Base-by-base conservation (phyloP, 1,139 yeast species). In the Nakaseomyces nivariensis region DNA sequence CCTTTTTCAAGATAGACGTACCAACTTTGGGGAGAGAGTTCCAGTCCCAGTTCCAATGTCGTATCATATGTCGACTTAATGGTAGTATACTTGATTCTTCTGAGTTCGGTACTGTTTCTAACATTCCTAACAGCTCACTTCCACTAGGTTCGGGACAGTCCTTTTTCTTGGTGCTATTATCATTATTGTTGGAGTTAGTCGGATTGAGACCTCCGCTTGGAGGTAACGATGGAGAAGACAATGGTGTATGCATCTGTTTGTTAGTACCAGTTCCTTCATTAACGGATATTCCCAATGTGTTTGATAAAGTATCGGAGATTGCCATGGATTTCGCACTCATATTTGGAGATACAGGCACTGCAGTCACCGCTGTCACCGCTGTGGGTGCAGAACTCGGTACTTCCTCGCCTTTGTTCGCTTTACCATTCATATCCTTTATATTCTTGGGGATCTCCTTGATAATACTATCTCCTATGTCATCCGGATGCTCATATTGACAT, bases 31-130 rank as follows among this genome's bases (percentile, higher is more conserved):
- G 62, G 29, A 60, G 48, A 11, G 29, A 27, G 38, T 58, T 59
- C 62, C 63, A 58, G 40, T 59, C 56, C 55, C 57, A 54, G 44
- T 38, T 47, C 52, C 36, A 45, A 52, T 25, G 49, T 50, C 13
- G 55, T 40, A 17, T 49, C 52, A 38, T 53, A 22, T 41, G 44
- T 7, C 44, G 33, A 13, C 44, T 41, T n/a, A 27, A 4, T 5
- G 33, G 44, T 13, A 27, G 11, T 11, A 29, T 29, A 41, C 44
- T 29, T 6, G 44, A 27, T 29, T 41, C 34, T 11, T 41, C 44
- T 5, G 34, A 27, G 8, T n/a, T 29, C 8, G 44, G 33, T 7
- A 29, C 8, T 7, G 33, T 27, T 11, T 41, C 44, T 6, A 41
- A 5, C 25, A 41, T 11, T 1, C 44, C 25, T 6, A 41, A 29